Evolutionary conservation across 495 filamentous ascomycete genomes (phyloP), one percentile per base, ranked within the genome.

Genomic region (Cenococcum geophilum): DNA sequence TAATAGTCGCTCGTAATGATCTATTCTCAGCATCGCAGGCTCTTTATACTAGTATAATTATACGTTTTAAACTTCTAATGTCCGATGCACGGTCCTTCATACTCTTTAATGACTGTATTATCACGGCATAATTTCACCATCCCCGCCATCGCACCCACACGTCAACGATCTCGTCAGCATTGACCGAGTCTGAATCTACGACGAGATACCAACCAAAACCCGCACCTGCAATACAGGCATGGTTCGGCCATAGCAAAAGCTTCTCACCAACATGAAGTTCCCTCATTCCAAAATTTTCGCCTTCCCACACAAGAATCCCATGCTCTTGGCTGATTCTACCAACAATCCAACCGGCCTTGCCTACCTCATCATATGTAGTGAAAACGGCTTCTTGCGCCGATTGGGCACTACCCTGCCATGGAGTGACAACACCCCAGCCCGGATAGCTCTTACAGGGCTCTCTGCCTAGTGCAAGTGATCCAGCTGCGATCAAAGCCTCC

Each of bases 201-300:
- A 95, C 75, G 35, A 91, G 74, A 72, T 91, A 95, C 75, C 81
- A 92, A 6, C 82, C 84, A 71, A 84, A 86, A 1, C 82, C 82
- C 0, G 84, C 85, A 0, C 87, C 86, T 4, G 89, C 82, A 55
- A 93, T 86, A 68, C 91, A 95, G 42, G 88, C 82, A 73, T 96
- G 91, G 67, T 95, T 95, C 0, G 91, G 89, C 80, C 85, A 92
- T 11, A 95, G 76, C 52, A 85, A 77, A 23, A 93, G 78, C 56
- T 83, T 80, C 65, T 83, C 72, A 9, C 85, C 86, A 23, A 84
- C 74, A 20, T 59, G 50, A 72, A 89, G 54, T 74, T 78, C 70
- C 65, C 83, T 78, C 76, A 88, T 69, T 63, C 78, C 65, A 64
- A 79, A 75, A 67, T 68, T 42, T 51, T 59, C 1, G 69, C 81